phyloP scores from a whole-genome alignment of 495 filamentous ascomycete species.

The Cercophora newfieldiana region DNA sequence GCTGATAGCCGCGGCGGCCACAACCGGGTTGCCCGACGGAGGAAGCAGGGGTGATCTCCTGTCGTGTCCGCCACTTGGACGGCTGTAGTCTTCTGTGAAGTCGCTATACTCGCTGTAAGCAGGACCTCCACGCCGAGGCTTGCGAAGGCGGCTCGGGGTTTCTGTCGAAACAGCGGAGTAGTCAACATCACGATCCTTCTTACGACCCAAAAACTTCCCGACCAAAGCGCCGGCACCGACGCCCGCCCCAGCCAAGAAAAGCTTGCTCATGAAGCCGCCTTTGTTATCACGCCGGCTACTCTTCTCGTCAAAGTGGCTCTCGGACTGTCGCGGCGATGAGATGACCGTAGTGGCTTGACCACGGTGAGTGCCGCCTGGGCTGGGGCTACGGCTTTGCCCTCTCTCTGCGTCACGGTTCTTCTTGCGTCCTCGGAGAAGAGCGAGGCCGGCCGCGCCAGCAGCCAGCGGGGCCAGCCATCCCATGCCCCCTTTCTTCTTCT shows the following conservation, averaged over 20 bases:
- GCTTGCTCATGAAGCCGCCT: constrained; percentile 62
- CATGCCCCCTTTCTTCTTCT: constrained; percentile 48
- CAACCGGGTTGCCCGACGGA: constrained; percentile 38
- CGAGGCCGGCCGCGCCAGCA: constrained; percentile 61
- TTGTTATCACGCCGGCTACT: constrained; percentile 32
- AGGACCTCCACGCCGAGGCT: constrained; percentile 37
- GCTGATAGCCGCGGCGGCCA: constrained; percentile 42
- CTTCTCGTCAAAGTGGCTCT: constrained; percentile 64
- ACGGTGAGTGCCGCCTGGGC: constrained; percentile 31
- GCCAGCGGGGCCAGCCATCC: constrained; percentile 51
- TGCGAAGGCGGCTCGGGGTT: constrained; percentile 48
- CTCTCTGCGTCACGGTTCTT: constrained; percentile 42
- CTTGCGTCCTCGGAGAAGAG: constrained; percentile 50
- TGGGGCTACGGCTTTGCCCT: constrained; percentile 37
- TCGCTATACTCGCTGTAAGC: constrained; percentile 52
- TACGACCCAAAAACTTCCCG: constrained; percentile 62
- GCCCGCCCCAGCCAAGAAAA: constrained; percentile 66
- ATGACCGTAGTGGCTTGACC: constrained; percentile 43
- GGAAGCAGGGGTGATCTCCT: constrained; percentile 40
- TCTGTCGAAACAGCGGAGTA: constrained; percentile 56
- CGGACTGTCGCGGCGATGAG: constrained; percentile 46
- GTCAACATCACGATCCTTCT: constrained; percentile 59
- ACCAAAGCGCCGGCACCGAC: constrained; percentile 65
- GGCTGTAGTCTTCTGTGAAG: constrained; percentile 31
- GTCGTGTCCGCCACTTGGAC: constrained; percentile 34